Evolutionary conservation across 495 filamentous ascomycete genomes (phyloP).

Genomic region (Neurospora tetraspora): DNA sequence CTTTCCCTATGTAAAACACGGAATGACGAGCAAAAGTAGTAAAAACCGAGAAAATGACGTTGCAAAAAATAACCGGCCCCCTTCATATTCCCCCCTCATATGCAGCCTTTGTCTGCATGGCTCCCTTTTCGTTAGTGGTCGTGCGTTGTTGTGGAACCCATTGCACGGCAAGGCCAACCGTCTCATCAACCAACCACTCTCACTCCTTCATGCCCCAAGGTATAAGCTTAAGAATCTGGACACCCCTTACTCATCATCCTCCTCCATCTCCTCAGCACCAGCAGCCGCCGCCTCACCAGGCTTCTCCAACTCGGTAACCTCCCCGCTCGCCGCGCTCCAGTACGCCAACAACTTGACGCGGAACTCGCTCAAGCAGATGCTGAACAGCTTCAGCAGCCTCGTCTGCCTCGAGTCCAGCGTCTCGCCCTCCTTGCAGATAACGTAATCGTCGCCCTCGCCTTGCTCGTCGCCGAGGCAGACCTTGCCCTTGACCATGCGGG

Average conservation of each 20-base stretch:
- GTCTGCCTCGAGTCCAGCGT: slow-evolving; percentile 82
- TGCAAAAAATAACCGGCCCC: neutral
- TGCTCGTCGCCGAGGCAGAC: slow-evolving; percentile 64
- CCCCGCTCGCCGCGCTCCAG: slow-evolving; percentile 49
- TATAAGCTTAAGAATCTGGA: too few species aligned
- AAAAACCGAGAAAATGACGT: neutral
- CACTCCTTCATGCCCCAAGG: too few species aligned
- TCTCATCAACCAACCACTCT: neutral
- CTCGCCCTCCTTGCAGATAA: slow-evolving; percentile 73
- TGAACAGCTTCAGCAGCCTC: slow-evolving; percentile 86
- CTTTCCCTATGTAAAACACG: neutral
- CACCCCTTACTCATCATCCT: slow-evolving; percentile 10
- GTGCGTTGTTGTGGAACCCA: too few species aligned
- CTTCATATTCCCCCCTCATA: too few species aligned
- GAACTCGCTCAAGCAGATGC: slow-evolving; percentile 82
- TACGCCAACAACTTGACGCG: slow-evolving; percentile 66
- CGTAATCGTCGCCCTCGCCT: slow-evolving; percentile 44
- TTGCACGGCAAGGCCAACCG: neutral
- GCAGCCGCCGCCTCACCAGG: slow-evolving; percentile 45
- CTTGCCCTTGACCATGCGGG: slow-evolving; percentile 75
- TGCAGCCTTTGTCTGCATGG: too few species aligned
- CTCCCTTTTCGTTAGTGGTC: neutral
- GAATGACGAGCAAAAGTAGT: neutral
- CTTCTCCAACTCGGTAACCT: slow-evolving; percentile 48
- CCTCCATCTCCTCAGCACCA: slow-evolving; percentile 18